Evolutionary conservation across 768 basidiomycete genomes (phyloP).

Genomic region (Neoboletus magnificus): DNA sequence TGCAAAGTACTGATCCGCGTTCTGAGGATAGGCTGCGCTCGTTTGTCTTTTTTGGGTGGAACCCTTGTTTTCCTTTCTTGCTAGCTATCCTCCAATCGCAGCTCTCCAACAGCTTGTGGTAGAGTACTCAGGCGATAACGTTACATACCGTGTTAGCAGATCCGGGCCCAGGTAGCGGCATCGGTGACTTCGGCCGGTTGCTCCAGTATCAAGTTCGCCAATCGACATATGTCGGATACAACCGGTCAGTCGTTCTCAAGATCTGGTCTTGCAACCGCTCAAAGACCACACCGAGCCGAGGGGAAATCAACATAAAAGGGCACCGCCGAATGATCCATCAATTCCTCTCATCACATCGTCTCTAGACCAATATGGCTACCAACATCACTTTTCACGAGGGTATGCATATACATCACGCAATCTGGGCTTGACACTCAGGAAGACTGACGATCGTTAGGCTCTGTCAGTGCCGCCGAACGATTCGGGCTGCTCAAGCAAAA

Average conservation of each 20-base stretch:
- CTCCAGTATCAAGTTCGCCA: neutral
- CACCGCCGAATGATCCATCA: neutral
- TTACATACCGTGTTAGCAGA: no score
- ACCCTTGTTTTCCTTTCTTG: no score
- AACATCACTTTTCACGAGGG: slow-evolving; percentile 74
- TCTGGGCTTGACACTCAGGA: neutral
- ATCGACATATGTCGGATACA: neutral
- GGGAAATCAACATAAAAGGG: slow-evolving; percentile 10
- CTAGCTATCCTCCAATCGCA: no score
- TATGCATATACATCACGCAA: slow-evolving; percentile 19
- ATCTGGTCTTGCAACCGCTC: neutral
- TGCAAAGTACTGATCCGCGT: neutral
- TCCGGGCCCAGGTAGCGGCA: no score
- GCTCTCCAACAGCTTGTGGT: no score
- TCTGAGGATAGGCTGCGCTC: no score
- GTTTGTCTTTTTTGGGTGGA: no score
- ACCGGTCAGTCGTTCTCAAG: slow-evolving; percentile 12
- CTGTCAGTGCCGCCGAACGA: slow-evolving; percentile 69
- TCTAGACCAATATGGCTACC: slow-evolving; percentile 31
- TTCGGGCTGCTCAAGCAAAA: slow-evolving; percentile 65
- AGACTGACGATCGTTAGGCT: slow-evolving; percentile 46
- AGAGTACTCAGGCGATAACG: no score
- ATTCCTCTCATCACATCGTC: neutral
- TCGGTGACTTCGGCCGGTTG: slow-evolving; percentile 17
- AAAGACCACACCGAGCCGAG: neutral